Percentiles rank a stretch among this genome's conserved stretches.
phyloP scores from a whole-genome alignment of 106 monocot species.

The Xerophyta viscosa region DNA sequence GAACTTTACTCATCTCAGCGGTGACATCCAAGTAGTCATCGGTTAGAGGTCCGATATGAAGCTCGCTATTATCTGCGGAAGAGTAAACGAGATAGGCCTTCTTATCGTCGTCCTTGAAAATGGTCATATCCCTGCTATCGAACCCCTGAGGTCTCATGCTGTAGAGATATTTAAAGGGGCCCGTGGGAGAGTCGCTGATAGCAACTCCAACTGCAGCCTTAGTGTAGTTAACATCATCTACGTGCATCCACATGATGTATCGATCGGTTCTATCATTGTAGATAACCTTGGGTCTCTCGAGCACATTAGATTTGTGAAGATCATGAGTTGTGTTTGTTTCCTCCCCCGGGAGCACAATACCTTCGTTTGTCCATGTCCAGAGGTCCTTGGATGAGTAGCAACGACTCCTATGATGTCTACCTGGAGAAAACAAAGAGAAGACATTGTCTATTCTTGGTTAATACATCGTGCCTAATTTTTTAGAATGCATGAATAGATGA shows the following conservation, averaged over 20 bases:
- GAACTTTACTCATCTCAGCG: slow-evolving; percentile 35
- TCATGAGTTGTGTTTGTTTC: slow-evolving; percentile 67
- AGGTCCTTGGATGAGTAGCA: slow-evolving; percentile 95
- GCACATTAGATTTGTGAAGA: slow-evolving; percentile 70
- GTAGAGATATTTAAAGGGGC: slow-evolving; percentile 79
- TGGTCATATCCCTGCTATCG: slow-evolving; percentile 91
- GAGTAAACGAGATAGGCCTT: slow-evolving; percentile 81
- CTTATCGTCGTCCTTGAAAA: slow-evolving; percentile 86
- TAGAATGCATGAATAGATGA: too few species aligned
- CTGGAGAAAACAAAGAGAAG: slow-evolving; percentile 24
- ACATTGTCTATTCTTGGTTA: too few species aligned
- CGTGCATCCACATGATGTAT: slow-evolving; percentile 97
- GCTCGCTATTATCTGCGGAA: slow-evolving; percentile 71
- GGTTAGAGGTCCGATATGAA: slow-evolving; percentile 74
- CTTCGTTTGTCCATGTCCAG: slow-evolving; percentile 87
- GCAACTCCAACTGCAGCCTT: slow-evolving; percentile 93
- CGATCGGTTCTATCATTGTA: slow-evolving; percentile 45
- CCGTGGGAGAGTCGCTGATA: slow-evolving; percentile 46
- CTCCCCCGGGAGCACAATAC: slow-evolving; percentile 54
- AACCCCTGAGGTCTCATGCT: slow-evolving; percentile 74
- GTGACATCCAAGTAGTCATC: slow-evolving; percentile 67
- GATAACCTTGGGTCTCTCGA: slow-evolving; percentile 92
- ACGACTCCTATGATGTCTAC: slow-evolving; percentile 87
- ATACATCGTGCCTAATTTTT: too few species aligned
- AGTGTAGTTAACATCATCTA: slow-evolving; percentile 84